A percentile compares a stretch with the other conserved stretches of the same genome.
phyloP scores from a whole-genome alignment of 331 rosid genomes.

The Quercus tomentella region DNA sequence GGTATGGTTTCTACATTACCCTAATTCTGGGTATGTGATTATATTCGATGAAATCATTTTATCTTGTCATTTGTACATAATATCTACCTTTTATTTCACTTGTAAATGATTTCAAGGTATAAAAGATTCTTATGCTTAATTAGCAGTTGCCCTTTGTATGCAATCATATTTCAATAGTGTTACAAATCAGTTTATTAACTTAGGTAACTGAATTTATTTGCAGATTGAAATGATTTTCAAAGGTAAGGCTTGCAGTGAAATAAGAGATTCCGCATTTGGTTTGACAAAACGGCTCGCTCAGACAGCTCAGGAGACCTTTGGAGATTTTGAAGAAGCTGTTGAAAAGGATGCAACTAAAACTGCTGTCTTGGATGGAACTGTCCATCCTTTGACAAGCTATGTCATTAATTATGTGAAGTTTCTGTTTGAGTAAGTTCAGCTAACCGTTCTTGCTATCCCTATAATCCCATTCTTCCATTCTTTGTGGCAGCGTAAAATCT shows the following conservation, averaged over 20 bases:
- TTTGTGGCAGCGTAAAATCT: constrained; percentile 1
- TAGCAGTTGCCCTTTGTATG: background rate
- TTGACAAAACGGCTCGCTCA: constrained; percentile 91
- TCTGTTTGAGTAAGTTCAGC: constrained; percentile 83
- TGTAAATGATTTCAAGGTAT: background rate
- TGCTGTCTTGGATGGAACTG: constrained; percentile 98
- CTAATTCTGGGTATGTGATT: background rate
- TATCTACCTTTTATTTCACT: background rate
- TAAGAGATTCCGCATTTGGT: constrained; percentile 76
- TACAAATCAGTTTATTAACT: constrained; percentile 6
- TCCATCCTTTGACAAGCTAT: constrained; percentile 96
- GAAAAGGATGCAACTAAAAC: constrained; percentile 98
- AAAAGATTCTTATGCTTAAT: background rate
- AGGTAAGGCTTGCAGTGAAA: constrained; percentile 81
- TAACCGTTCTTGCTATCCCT: constrained; percentile 3
- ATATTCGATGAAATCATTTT: background rate
- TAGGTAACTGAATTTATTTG: constrained; percentile 11
- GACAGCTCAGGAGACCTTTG: constrained; percentile 93
- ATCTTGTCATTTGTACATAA: background rate
- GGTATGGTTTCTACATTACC: background rate
- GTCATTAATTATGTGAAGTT: constrained; percentile 97
- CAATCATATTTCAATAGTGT: background rate
- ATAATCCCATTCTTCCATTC: constrained; percentile 5
- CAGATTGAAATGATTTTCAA: constrained; percentile 82
- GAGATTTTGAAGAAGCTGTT: constrained; percentile 99